Conservation (phyloP, 148 eudicot genomes). For the Simmondsia chinensis region DNA sequence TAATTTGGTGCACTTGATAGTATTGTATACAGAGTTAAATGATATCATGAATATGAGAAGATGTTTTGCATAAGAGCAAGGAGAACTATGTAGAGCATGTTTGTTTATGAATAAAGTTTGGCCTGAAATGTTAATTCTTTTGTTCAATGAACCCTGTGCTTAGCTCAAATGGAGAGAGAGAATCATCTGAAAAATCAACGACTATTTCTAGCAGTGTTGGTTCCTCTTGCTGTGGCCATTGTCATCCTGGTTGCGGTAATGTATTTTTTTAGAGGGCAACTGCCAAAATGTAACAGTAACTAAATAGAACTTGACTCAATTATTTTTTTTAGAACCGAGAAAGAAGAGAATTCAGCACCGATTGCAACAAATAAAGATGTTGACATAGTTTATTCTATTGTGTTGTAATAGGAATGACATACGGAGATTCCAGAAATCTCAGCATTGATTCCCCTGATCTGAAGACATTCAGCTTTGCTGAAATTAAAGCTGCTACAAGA, state of each 20-base stretch:
- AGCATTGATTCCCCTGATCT: conserved; percentile 8
- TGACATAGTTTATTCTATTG: too few species aligned
- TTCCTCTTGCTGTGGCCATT: conserved; percentile 6
- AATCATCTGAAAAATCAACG: background rate
- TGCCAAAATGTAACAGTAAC: conserved; percentile 12
- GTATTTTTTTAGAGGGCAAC: conserved; percentile 4
- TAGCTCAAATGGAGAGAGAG: conserved; percentile 13
- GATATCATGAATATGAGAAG: too few species aligned
- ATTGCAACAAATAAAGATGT: too few species aligned
- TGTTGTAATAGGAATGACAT: background rate
- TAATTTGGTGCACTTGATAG: too few species aligned
- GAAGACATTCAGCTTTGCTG: conserved; percentile 17
- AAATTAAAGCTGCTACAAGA: conserved; percentile 22
- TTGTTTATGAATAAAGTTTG: too few species aligned
- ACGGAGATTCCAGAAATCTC: background rate
- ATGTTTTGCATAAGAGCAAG: too few species aligned
- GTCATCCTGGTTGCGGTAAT: conserved; percentile 5
- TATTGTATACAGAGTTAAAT: too few species aligned
- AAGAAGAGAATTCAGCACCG: too few species aligned
- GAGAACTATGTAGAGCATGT: too few species aligned
- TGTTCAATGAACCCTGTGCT: too few species aligned
- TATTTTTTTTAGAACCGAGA: background rate
- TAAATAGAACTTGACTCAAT: background rate
- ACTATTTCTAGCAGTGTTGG: conserved; percentile 10
- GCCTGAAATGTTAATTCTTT: too few species aligned